Evolutionary conservation across 345 rosid species (phyloP).

Genomic region (Aquilaria sinensis): DNA sequence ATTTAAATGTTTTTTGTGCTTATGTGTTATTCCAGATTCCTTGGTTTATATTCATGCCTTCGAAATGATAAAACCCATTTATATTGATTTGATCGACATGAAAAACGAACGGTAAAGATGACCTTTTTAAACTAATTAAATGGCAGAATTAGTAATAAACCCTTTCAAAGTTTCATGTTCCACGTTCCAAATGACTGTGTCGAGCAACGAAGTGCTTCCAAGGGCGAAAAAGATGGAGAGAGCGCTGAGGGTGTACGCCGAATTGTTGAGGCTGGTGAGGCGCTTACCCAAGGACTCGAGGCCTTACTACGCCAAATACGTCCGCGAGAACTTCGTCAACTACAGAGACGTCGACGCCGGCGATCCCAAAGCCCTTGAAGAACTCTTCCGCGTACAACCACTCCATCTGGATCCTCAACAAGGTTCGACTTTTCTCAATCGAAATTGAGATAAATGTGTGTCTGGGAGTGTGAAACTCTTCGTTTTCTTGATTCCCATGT

Average conservation of each 20-base stretch:
- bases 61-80: too few species aligned
- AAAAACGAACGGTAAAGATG: too few species aligned
- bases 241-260: conserved; percentile 66
- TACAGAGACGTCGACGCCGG: conserved; percentile 62
- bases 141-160: background rate
- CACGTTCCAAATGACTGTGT: background rate
- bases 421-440: conserved; percentile 33
- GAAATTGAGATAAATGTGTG: background rate
- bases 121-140: too few species aligned
- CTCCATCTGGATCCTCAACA: conserved; percentile 89
- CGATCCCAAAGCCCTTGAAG: conserved; percentile 53
- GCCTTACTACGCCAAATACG: conserved; percentile 88
- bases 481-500: background rate
- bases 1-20: too few species aligned
- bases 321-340: conserved; percentile 84
- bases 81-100: too few species aligned
- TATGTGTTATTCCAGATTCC: too few species aligned
- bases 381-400: conserved; percentile 87
- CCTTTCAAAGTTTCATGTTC: too few species aligned
- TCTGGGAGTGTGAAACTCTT: too few species aligned
- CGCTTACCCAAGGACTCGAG: conserved; percentile 69
- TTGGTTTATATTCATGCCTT: too few species aligned
- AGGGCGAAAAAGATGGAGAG: conserved; percentile 47
- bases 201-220: background rate
- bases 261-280: conserved; percentile 70